Evolutionary conservation across 192 early-diverging fungal genomes (phyloP), one percentile per base, ranked within the genome.

Genomic region (Mortierella hygrophila): DNA sequence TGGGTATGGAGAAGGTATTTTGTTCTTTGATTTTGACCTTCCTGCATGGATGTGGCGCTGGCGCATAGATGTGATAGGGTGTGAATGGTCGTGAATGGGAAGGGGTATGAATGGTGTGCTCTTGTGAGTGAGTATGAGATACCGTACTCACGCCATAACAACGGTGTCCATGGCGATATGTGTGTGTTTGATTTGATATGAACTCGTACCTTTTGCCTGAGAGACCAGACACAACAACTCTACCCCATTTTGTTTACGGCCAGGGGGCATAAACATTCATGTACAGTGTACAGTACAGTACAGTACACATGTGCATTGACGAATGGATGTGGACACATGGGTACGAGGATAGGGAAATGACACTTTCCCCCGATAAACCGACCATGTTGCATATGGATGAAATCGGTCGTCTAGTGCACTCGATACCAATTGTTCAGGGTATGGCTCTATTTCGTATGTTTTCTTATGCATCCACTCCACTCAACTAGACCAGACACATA

Each of bases 101-200:
- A 7, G 9, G n/a, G 5, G 8, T 23, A 8, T n/a, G 54, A 55
- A 60, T 60, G 57, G 57, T 60, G 57, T 60, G 57, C 57, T 60
- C 23, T n/a, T n/a, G 21, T 23, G 21, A 4, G 21, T 0, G 1
- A 7, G 8, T 57, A 26, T 11, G 26, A 32, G 60, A 65, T 32
- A 65, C 60, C 29, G 60, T 32, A 10, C 57, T 60, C 57, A 60
- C 57, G 57, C 57, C 57, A 60, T 26, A 10, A n/a, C 60, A 32
- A 65, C 26, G 9, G 60, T 65, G n/a, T 26, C 8, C 55, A 60
- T 52, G 55, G 21, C 55, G 55, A 60, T n/a, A 60, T 60, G 55
- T 60, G 60, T 63, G 60, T 65, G 60, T 65, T 26, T 26, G 60
- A 35, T 65, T 65, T 65, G 60, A 65, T 65, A 65, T 32, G 60